Evolutionary conservation across 2,329 filamentous ascomycete genomes (phyloP), one percentile per base, ranked within the genome.

Genomic region (Dothiorella sarmentorum): DNA sequence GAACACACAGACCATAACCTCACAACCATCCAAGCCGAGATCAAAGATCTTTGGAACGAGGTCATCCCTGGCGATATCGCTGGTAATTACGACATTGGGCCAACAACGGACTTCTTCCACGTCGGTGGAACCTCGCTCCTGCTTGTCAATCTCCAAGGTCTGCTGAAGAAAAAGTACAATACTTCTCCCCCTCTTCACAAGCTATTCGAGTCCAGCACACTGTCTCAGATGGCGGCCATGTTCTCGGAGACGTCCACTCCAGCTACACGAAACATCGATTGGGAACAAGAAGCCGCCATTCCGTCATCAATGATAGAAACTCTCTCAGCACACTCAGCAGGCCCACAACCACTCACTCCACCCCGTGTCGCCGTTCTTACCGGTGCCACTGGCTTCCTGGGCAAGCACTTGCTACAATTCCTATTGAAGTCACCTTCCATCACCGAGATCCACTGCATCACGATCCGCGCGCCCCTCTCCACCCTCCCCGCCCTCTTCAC

Each of bases 41-140:
- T 31, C 7, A 31, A 31, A 10, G 87, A 94, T 66, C 83, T 31
- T 9, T 56, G 52, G 52, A n/a, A 31, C 6, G 4, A 20, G 13
- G 15, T 58, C 5, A 13, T 37, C 15, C 24, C 42, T 7, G 7
- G 20, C 15, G 52, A 58, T 4, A 11, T 31, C 24, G 5, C 15
- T n/a, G n/a, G 27, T 15, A 6, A 17, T 24, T 17, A 10, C 17
- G 31, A 35, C 4, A 18, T 56, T 26, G 13, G 26, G 22, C 38
- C 49, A 13, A 7, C 45, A 7, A 61, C 68, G 10, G 62, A 67
- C 47, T 75, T 75, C 63, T 74, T 76, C 65, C 10, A 33, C 1
- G 61, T 70, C 5, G 73, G 73, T 10, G 73, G 73, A 15, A 76
- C 68, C 53, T 76, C 73, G 0, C 31, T 75, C 22, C 63, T 71